Evolutionary conservation across 2,329 filamentous ascomycete species (phyloP).

Genomic region (Fusarium sublunatum): DNA sequence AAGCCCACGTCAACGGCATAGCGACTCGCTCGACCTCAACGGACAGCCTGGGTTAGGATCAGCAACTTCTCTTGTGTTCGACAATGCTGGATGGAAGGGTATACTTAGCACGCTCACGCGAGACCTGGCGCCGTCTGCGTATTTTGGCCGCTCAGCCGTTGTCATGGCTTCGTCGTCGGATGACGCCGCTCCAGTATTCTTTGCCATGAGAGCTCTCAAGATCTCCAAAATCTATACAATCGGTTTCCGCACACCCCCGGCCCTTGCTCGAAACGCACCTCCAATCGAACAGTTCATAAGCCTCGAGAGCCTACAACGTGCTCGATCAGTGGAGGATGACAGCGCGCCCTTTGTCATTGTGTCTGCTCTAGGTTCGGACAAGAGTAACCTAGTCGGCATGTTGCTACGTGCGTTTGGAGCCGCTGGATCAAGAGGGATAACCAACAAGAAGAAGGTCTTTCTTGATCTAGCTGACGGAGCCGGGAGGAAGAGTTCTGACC

Average conservation of each 20-base stretch:
- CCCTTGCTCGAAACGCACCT: slow-evolving; percentile 71
- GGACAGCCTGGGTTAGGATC: slow-evolving; percentile 55
- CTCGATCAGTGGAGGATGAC: slow-evolving; percentile 60
- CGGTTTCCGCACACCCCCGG: slow-evolving; percentile 75
- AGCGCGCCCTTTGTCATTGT: slow-evolving; percentile 82
- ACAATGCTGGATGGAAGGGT: slow-evolving; percentile 88
- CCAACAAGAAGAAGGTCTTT: slow-evolving; percentile 74
- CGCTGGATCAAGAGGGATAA: slow-evolving; percentile 46
- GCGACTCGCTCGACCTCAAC: slow-evolving; percentile 38
- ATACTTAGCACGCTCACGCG: slow-evolving; percentile 84
- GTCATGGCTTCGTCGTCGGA: slow-evolving; percentile 78
- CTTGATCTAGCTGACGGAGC: slow-evolving; percentile 77
- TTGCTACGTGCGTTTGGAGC: slow-evolving; percentile 77
- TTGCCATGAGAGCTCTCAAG: slow-evolving; percentile 79
- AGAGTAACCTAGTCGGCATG: slow-evolving; percentile 81
- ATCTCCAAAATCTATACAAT: slow-evolving; percentile 86
- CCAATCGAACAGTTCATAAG: slow-evolving; percentile 83
- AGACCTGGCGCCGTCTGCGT: slow-evolving; percentile 85
- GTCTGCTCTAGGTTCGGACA: slow-evolving; percentile 81
- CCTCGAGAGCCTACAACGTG: slow-evolving; percentile 70
- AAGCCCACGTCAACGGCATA: slow-evolving; percentile 56
- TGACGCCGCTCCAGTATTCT: slow-evolving; percentile 82
- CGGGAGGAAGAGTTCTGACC: slow-evolving; percentile 69
- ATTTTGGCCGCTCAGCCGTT: slow-evolving; percentile 78
- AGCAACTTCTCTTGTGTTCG: slow-evolving; percentile 73